phyloP scores from a whole-genome alignment of 306 rosid genomes.

The Cicer yamashitae region DNA sequence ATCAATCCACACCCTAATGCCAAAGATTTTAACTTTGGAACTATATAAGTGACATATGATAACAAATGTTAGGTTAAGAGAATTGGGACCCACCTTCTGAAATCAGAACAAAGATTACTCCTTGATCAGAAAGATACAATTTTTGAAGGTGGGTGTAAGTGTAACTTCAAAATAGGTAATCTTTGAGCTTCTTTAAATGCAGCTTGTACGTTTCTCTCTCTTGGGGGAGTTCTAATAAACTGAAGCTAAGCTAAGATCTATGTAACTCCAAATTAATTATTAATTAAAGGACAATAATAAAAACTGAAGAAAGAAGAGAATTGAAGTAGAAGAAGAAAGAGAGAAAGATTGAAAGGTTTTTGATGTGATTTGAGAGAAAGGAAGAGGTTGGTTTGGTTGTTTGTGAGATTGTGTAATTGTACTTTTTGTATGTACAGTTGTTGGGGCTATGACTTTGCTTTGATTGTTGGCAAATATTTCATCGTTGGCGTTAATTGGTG shows the following conservation, averaged over 20 bases:
- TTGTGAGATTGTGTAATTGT: too few relatives aligned
- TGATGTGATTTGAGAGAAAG: too few relatives aligned
- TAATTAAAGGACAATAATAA: too few relatives aligned
- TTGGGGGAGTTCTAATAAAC: constrained; percentile 31
- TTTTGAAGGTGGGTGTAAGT: constrained; percentile 46
- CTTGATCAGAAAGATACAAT: constrained; percentile 50
- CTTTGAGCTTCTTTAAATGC: constrained; percentile 44
- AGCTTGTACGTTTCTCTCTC: constrained; percentile 19
- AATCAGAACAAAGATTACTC: constrained; percentile 38
- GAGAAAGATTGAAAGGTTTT: too few relatives aligned
- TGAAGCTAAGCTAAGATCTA: constrained; percentile 55
- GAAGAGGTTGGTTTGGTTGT: too few relatives aligned
- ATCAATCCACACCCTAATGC: constrained; percentile 43
- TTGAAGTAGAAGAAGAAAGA: too few relatives aligned
- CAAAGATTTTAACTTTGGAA: constrained; percentile 51
- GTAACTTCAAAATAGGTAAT: constrained; percentile 42
- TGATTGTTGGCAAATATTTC: too few relatives aligned
- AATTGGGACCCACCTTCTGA: constrained; percentile 51
- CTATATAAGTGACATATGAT: constrained; percentile 45
- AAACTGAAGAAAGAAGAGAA: too few relatives aligned
- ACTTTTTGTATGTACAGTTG: too few relatives aligned
- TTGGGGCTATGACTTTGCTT: too few relatives aligned
- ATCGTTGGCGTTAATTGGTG: too few relatives aligned
- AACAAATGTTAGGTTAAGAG: constrained; percentile 41
- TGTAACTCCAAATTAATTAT: constrained; percentile 35